Base-by-base conservation (phyloP, 257 asterid species). In the Linderniella brevidens region DNA sequence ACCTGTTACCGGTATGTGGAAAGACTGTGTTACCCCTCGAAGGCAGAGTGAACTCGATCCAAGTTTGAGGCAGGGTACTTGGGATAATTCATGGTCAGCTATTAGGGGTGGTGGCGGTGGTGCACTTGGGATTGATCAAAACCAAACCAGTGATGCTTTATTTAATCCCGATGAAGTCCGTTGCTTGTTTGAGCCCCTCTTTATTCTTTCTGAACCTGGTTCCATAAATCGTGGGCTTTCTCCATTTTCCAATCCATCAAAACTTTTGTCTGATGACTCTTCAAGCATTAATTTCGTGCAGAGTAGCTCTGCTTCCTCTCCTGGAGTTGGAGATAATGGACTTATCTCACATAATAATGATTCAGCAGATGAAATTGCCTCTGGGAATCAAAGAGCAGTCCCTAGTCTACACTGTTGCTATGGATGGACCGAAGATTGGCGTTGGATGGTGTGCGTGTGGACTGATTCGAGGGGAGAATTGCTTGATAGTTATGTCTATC, bases 341-440 rank as follows among this genome's bases (percentile, higher is more conserved):
- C 74, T 74, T 29, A 61, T 44, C 69, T 57, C 90, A 50, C 94
- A 74, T 62, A 56, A 74, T 62, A 56, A 62, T 43, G 94, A 77
- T 46, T 64, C 88, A 59, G 62, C 84, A 14, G 96, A 85, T 74
- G 73, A 81, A 48, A 68, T 72, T 64, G 78, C 80, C 35, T 61
- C 90, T 58, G 76, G 82, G 54, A 73, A 71, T 67, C 93, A 68
- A 48, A 85, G 77, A 74, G 49, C 79, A 54, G 74, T 76, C 49
- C 92, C 97, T 17, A 79, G 90, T 62, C 69, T 90, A 64, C 99
- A 90, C 67, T 90, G 99, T 67, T 85, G 99, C 72, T 90, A 90
- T 69, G 99, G 94, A 42, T 90, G 99, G 99, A 85, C 96, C 48
- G 99, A 90, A 63, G 99, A 90, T 76, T 90, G 99, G 99, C 94